Evolutionary conservation across 1,284 basidiomycete genomes (phyloP).

Genomic region (Inonotus hispidus): DNA sequence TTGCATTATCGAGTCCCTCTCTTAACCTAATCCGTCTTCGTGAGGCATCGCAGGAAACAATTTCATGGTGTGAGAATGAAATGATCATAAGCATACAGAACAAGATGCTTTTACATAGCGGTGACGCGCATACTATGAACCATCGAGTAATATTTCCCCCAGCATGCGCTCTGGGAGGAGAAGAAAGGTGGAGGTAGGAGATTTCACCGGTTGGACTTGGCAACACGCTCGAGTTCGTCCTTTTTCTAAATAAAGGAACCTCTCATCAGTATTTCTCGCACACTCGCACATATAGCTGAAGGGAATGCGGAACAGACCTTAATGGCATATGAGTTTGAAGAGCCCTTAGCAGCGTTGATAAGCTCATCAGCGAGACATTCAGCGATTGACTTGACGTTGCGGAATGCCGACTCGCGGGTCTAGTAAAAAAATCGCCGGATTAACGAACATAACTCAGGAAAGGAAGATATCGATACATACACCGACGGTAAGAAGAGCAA

Average conservation of each 20-base stretch:
- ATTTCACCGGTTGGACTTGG: conserved; percentile 96
- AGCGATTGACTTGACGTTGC: conserved; percentile 98
- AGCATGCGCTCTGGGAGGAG: not conserved
- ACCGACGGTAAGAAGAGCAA: conserved; percentile 93
- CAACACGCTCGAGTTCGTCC: conserved; percentile 98
- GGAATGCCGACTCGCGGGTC: conserved; percentile 99
- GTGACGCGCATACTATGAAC: not conserved
- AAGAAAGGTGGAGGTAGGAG: not conserved
- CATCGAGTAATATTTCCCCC: not conserved
- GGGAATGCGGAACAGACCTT: conserved; percentile 52
- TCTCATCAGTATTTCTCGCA: conserved; percentile 1
- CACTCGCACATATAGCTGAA: not conserved
- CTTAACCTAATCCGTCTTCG: no score
- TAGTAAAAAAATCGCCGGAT: conserved; percentile 29
- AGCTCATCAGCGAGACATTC: conserved; percentile 99
- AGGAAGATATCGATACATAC: conserved; percentile 44
- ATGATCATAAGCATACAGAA: not conserved
- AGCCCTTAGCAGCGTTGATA: conserved; percentile 99
- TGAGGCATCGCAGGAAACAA: no score
- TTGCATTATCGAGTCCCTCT: no score
- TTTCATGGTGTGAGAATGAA: not conserved
- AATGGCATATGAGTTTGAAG: conserved; percentile 99
- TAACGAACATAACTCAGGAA: conserved; percentile 2
- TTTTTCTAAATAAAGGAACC: conserved; percentile 61
- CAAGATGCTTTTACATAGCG: not conserved